A percentile compares a stretch with the other conserved stretches of the same genome.
phyloP scores from a whole-genome alignment of 2,329 filamentous ascomycete species.

The Calonectria pseudoturangicola region DNA sequence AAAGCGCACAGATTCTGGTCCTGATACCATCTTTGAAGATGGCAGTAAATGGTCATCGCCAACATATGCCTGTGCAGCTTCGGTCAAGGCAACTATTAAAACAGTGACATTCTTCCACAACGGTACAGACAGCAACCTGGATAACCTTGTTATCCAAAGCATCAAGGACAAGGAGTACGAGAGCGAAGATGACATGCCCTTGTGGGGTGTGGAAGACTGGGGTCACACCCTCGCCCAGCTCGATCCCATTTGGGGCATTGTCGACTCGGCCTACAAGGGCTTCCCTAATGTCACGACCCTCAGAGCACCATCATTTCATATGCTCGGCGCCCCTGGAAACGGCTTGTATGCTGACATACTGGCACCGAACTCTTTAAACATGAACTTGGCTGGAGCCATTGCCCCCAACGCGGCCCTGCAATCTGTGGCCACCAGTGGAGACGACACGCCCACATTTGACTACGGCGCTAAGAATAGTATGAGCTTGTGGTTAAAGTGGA shows the following conservation, averaged over 20 bases:
- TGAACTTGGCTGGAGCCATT: slow-evolving; percentile 46
- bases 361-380: slow-evolving; percentile 2
- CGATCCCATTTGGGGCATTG: slow-evolving; percentile 48
- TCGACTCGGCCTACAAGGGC: slow-evolving; percentile 43
- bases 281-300: slow-evolving; percentile 43
- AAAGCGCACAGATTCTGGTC: slow-evolving; percentile 57
- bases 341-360: background rate
- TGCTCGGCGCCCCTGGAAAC: slow-evolving; percentile 34
- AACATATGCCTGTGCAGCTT: slow-evolving; percentile 65
- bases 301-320: slow-evolving; percentile 40
- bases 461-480: slow-evolving; percentile 38
- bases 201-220: slow-evolving; percentile 59
- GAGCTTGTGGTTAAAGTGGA: slow-evolving; percentile 48
- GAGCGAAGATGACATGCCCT: slow-evolving; percentile 54
- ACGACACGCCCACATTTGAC: slow-evolving; percentile 23
- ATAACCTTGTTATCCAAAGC: slow-evolving; percentile 57
- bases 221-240: slow-evolving; percentile 38
- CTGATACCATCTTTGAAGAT: slow-evolving; percentile 61
- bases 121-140: slow-evolving; percentile 59
- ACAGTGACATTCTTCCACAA: slow-evolving; percentile 66
- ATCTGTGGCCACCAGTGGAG: slow-evolving; percentile 34
- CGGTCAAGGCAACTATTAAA: slow-evolving; percentile 66
- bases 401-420: slow-evolving; percentile 35
- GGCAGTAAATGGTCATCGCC: slow-evolving; percentile 64
- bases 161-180: slow-evolving; percentile 62